phyloP scores from a whole-genome alignment of 2,329 filamentous ascomycete species.

The Arthroderma sp. region DNA sequence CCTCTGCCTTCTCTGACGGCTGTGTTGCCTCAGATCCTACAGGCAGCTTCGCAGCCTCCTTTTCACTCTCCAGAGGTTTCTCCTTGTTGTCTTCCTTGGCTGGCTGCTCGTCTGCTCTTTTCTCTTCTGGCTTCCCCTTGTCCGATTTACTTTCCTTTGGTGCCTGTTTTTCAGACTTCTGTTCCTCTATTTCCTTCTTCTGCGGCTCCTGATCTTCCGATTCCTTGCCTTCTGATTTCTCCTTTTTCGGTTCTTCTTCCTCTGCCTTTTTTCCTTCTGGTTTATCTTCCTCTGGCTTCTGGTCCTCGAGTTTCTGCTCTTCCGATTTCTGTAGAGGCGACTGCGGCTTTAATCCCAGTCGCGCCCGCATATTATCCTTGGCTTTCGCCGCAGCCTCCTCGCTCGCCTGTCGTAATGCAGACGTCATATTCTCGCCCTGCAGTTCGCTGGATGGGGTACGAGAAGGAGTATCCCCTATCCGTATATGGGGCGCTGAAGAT shows the following conservation, averaged over 20 bases:
- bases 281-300: conserved; percentile 8
- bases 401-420: conserved; percentile 35
- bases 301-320: conserved; percentile 10
- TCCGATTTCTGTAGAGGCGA: conserved; percentile 11
- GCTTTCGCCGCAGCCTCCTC: conserved; percentile 29
- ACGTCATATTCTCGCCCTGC: conserved; percentile 27
- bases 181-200: conserved; percentile 3
- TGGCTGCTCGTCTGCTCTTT: conserved; percentile 14
- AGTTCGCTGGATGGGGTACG: conserved; percentile 21
- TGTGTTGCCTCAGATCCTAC: background rate
- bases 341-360: conserved; percentile 9
- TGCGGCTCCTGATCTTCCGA: conserved; percentile 4
- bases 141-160: conserved; percentile 12
- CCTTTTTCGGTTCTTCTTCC: background rate
- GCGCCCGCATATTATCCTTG: conserved; percentile 20
- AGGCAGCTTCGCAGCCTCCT: background rate
- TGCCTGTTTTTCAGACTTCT: conserved; percentile 10
- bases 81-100: background rate
- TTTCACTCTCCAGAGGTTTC: background rate
- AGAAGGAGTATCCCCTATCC: conserved; percentile 31
- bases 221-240: conserved; percentile 14
- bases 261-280: conserved; percentile 13
- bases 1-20: conserved; percentile 2
- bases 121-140: background rate
- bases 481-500: conserved; percentile 25